Base-by-base conservation (phyloP, 2,329 filamentous ascomycete species). In the Fulvia fulva region DNA sequence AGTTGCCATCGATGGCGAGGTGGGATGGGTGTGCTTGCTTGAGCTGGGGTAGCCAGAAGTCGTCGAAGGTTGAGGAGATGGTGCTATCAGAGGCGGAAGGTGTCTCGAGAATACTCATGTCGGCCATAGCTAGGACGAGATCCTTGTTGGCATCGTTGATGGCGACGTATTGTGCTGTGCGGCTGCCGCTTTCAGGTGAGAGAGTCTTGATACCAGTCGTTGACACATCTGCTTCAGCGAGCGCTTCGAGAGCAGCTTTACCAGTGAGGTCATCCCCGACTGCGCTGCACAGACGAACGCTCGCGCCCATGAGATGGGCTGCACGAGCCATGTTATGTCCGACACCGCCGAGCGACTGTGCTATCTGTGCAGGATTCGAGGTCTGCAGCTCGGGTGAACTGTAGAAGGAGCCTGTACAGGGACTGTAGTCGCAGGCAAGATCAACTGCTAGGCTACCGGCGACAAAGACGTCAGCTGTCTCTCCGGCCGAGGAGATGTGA, bases 271-370 rank as follows among this genome's bases (percentile, higher is more conserved):
- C 93, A 68, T 92, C 83, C 14, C 88, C 91, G 9, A 96, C 82
- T 62, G 91, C 82, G 68, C 89, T 96, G 74, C 88, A 92, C 16
- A 97, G 83, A 22, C 84, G 81, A 7, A 94, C 88, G 14, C 77
- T 75, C 37, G 80, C 83, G 43, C 83, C 85, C 59, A 88, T 80
- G 30, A 87, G 82, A 65, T 91, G 89, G 0, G 90, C 87, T 46
- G 93, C 92, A 50, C 91, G 82, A 16, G 94, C 91, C 46, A 97
- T 90, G 68, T 97, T 97, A 69, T 91, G 87, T 6, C 90, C 94
- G 7, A 97, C 94, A 6, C 94, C 94, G 12, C 94, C 94, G 7
- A 97, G 83, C 0, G 88, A 90, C 70, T 96, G 91, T 34, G 78
- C 85, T 63, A 97, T 95, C 14, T 80, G 78, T 7, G 91, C 86